phyloP scores from a whole-genome alignment of 441 rosid species.

The Adansonia grandidieri region DNA sequence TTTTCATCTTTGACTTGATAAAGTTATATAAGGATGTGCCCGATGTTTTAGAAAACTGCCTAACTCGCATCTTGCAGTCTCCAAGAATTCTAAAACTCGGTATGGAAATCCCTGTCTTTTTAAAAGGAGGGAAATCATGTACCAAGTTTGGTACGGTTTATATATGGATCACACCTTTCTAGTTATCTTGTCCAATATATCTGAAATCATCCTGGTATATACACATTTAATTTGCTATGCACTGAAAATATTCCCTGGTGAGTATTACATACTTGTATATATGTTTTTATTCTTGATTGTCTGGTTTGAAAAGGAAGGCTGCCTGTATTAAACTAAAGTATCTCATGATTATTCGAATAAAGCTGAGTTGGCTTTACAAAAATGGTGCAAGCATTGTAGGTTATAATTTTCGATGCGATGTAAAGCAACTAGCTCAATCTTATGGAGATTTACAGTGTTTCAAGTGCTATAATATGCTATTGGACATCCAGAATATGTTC shows the following conservation, averaged over 20 bases:
- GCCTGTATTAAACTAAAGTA: not conserved
- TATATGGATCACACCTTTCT: not conserved
- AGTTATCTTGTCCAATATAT: not conserved
- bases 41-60: conserved; percentile 62
- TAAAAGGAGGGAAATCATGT: conserved; percentile 15
- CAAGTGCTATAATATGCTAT: conserved; percentile 74
- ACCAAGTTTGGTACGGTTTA: not conserved
- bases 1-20: conserved; percentile 88
- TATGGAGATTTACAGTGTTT: conserved; percentile 76
- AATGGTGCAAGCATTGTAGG: conserved; percentile 47
- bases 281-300: not conserved
- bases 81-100: conserved; percentile 80
- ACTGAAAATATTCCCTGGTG: not conserved
- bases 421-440: conserved; percentile 63
- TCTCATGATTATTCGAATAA: not conserved
- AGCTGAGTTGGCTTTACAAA: not conserved
- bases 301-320: not conserved
- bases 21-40: conserved; percentile 73
- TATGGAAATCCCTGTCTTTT: conserved; percentile 40
- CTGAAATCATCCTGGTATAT: not conserved
- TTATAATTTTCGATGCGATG: conserved; percentile 83
- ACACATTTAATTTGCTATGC: not conserved
- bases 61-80: conserved; percentile 76
- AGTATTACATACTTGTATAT: not conserved
- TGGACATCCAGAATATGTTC: conserved; percentile 79